Conservation (phyloP, 805 yeast genomes). For the Teunomyces stri region DNA sequence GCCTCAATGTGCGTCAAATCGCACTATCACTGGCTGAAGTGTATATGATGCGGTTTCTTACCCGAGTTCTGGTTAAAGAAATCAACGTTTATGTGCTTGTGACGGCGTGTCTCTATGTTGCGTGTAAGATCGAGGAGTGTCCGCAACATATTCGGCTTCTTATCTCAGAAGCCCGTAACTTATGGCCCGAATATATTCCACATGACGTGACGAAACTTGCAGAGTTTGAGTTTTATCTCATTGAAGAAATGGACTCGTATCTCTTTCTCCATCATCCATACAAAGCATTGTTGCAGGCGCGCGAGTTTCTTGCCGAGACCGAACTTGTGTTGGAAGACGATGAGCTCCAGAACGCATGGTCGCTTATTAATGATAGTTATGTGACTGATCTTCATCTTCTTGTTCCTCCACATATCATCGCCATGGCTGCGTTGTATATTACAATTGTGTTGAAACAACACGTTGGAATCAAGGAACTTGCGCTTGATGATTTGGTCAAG, state of each 20-base stretch:
- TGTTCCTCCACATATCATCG: conserved; percentile 87
- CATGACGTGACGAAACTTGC: conserved; percentile 89
- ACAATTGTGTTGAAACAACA: conserved; percentile 59
- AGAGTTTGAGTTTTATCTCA: conserved; percentile 90
- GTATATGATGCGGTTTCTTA: conserved; percentile 73
- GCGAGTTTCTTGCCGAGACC: conserved; percentile 30
- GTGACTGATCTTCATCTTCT: conserved; percentile 81
- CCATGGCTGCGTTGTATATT: conserved; percentile 77
- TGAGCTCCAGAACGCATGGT: conserved; percentile 86
- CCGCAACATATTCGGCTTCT: conserved; percentile 90
- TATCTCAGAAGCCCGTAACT: conserved; percentile 76
- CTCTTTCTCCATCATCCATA: conserved; percentile 77
- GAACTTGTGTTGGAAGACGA: conserved; percentile 48
- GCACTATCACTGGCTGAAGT: conserved; percentile 89
- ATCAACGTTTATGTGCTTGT: conserved; percentile 77
- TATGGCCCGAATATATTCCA: conserved; percentile 95
- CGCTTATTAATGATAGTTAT: conserved; percentile 83
- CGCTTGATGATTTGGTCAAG: conserved; percentile 35
- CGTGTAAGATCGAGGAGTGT: conserved; percentile 92
- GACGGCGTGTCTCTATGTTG: conserved; percentile 82
- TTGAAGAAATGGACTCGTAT: conserved; percentile 80
- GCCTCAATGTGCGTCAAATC: conserved; percentile 74
- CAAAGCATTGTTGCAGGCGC: conserved; percentile 55
- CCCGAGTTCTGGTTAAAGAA: conserved; percentile 72
- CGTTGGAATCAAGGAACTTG: conserved; percentile 18